These are phyloP conservation scores for Cornus suecica DNA, from an alignment of 148 eudicot species.

Conservation along the genomic window DNA sequence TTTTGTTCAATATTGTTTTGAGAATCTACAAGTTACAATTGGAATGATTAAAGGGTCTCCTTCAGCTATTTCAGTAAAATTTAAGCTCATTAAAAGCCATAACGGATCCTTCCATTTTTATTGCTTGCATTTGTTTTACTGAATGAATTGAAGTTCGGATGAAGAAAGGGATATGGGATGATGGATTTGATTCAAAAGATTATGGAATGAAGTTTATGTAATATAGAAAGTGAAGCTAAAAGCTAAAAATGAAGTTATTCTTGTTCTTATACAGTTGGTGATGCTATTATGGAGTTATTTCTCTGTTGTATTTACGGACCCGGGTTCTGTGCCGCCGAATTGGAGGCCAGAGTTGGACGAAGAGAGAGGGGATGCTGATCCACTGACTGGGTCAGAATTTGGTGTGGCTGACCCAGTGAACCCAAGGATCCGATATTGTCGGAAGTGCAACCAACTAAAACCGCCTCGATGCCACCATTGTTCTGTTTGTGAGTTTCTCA, in stretches of 20 bases:
- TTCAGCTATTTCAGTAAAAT: background rate
- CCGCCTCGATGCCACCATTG: constrained; percentile 99
- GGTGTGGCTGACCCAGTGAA: constrained; percentile 44
- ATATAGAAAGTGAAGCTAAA: background rate
- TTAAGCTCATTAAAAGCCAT: background rate
- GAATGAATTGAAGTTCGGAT: background rate
- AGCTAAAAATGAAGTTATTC: background rate
- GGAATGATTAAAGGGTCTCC: background rate
- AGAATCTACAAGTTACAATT: background rate
- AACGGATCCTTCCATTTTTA: background rate
- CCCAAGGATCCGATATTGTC: constrained; percentile 68
- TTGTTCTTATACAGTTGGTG: constrained; percentile 56
- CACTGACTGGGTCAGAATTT: constrained; percentile 57
- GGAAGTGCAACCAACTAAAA: constrained; percentile 92
- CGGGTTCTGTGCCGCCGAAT: constrained; percentile 83
- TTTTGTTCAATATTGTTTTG: background rate
- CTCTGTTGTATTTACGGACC: constrained; percentile 85
- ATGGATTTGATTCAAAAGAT: background rate
- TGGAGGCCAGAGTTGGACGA: constrained; percentile 86
- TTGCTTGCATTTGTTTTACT: background rate
- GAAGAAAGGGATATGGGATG: background rate
- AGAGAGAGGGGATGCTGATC: constrained; percentile 80
- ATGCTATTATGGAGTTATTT: constrained; percentile 99
- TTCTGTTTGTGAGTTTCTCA: constrained; percentile 86
- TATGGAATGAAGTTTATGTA: background rate